Evolutionary conservation across 371 early-diverging fungal genomes (phyloP).

Genomic region (Basidiobolus meristosporus): DNA sequence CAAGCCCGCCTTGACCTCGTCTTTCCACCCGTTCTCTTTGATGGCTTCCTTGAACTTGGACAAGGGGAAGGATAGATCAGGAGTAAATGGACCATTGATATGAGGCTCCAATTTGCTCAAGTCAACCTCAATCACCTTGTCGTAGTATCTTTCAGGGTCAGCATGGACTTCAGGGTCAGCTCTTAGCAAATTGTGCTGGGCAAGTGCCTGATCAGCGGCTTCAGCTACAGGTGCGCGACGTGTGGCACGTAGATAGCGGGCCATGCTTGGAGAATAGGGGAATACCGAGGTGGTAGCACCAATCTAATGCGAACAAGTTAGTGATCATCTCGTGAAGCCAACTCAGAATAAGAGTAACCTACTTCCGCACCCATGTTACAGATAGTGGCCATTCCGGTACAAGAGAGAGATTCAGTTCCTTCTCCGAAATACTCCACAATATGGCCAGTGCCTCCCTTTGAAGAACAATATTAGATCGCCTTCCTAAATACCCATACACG

Average conservation of each 20-base stretch:
- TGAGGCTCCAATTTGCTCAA: conserved; percentile 78
- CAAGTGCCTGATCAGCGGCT: conserved; percentile 35
- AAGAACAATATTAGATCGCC: not conserved
- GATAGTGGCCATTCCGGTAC: conserved; percentile 91
- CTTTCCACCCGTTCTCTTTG: conserved; percentile 68
- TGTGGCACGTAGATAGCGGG: conserved; percentile 59
- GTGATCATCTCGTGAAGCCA: not conserved
- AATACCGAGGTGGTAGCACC: conserved; percentile 88
- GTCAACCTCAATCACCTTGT: conserved; percentile 81
- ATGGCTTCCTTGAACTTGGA: conserved; percentile 59
- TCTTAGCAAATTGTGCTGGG: conserved; percentile 23
- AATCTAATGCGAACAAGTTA: conserved; percentile 13
- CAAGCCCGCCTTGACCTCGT: conserved; percentile 67
- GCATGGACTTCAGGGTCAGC: conserved; percentile 22
- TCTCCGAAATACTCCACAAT: conserved; percentile 87
- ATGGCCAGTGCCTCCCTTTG: conserved; percentile 72
- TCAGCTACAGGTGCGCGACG: conserved; percentile 46
- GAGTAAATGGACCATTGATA: conserved; percentile 93
- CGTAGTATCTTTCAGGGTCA: conserved; percentile 38
- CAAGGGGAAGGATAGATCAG: conserved; percentile 81
- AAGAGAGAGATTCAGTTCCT: conserved; percentile 64
- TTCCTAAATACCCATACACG: conserved; percentile 18
- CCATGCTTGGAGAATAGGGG: conserved; percentile 65
- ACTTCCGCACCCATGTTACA: conserved; percentile 91
- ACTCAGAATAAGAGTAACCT: conserved; percentile 1